phyloP scores from a whole-genome alignment of 352 stramenopile species.

The Phytophthora cactorum region DNA sequence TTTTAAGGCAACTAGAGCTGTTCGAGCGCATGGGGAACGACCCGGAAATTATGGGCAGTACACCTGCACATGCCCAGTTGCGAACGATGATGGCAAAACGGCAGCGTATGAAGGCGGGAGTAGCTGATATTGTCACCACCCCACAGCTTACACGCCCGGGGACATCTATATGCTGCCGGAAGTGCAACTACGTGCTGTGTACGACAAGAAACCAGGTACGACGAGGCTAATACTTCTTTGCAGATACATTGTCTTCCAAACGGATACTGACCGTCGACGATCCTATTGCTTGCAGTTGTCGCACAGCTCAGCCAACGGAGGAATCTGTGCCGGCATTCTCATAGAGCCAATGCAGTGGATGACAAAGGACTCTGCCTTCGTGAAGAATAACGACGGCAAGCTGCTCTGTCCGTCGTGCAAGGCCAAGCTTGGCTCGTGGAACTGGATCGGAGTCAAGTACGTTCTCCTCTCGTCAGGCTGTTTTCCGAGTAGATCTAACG shows the following conservation, averaged over 20 bases:
- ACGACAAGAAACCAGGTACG: conserved; percentile 58
- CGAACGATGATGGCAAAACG: conserved; percentile 51
- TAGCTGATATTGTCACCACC: conserved; percentile 32
- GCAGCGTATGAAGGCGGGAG: conserved; percentile 40
- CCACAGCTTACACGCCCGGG: conserved; percentile 29
- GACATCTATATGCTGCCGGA: conserved; percentile 51
- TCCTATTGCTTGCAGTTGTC: conserved; percentile 21
- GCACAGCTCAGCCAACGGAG: conserved; percentile 19
- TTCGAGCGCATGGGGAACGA: conserved; percentile 69
- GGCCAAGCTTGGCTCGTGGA: conserved; percentile 79
- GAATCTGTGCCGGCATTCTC: conserved; percentile 40
- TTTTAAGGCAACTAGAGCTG: conserved; percentile 72
- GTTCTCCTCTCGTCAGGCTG: conserved; percentile 12
- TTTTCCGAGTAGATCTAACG: not conserved
- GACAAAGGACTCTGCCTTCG: conserved; percentile 33
- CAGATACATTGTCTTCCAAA: not conserved
- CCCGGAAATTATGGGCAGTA: conserved; percentile 43
- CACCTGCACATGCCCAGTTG: conserved; percentile 69
- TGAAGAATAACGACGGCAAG: conserved; percentile 58
- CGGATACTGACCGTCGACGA: too few relatives aligned
- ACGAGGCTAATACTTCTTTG: not conserved
- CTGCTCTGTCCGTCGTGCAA: conserved; percentile 70
- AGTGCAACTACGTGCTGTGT: conserved; percentile 65
- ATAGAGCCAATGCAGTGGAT: conserved; percentile 82
- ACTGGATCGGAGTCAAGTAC: conserved; percentile 81